A percentile compares a stretch with the other conserved stretches of the same genome.
Evolutionary conservation across 73 alveolate genomes (phyloP).

Genomic region (Tetrahymena malaccensis): DNA sequence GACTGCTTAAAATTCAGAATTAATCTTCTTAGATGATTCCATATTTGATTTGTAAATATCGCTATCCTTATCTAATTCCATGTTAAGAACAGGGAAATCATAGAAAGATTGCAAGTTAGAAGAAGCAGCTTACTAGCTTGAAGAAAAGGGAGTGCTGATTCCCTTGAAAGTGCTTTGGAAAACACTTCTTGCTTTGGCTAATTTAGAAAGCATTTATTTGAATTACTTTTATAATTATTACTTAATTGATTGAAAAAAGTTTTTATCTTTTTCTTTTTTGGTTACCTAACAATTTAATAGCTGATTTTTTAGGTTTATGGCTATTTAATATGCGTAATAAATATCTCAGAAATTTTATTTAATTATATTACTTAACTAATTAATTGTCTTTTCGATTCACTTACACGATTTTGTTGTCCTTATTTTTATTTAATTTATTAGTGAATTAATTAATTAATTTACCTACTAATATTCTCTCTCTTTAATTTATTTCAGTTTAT

Average conservation of each 20-base stretch:
- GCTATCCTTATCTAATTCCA: constrained; percentile 3
- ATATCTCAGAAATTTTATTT: not conserved
- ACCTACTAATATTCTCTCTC: not conserved
- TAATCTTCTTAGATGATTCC: not conserved
- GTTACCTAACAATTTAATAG: not conserved
- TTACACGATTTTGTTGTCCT: not conserved
- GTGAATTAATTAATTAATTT: too few relatives aligned
- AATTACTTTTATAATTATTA: not conserved
- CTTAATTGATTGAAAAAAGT: not conserved
- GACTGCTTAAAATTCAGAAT: not conserved
- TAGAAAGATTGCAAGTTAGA: not conserved
- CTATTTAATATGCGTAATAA: not conserved
- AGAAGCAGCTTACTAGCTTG: not conserved
- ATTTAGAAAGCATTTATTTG: not conserved
- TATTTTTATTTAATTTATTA: too few relatives aligned
- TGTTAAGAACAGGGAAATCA: not conserved
- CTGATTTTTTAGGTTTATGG: not conserved
- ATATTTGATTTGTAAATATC: not conserved
- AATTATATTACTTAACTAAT: not conserved
- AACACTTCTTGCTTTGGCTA: not conserved
- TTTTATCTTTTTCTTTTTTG: not conserved
- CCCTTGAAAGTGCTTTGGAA: not conserved
- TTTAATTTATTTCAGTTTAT: not conserved
- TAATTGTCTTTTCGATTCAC: not conserved
- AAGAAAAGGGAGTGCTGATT: not conserved